Evolutionary conservation across 2,329 filamentous ascomycete genomes (phyloP).

Genomic region (Sporothrix variecibatus): DNA sequence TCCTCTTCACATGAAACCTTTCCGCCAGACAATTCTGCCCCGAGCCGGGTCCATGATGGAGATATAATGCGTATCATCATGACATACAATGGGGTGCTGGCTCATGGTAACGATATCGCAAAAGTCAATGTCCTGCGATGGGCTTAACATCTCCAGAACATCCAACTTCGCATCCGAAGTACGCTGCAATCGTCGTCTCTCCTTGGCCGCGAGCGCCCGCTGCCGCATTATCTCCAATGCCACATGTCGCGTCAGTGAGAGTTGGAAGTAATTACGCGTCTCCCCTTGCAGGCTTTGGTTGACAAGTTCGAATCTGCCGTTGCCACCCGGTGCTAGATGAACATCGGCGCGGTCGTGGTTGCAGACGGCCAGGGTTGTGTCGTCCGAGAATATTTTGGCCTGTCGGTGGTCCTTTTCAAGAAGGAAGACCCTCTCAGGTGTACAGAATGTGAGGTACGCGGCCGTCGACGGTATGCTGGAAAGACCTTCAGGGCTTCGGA

Average conservation of each 20-base stretch:
- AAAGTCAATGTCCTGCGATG: not conserved
- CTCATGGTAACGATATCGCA: not conserved
- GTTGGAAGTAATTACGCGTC: not conserved
- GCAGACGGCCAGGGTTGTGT: not conserved
- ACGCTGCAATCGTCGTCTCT: not conserved
- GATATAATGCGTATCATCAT: not conserved
- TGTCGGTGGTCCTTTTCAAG: not conserved
- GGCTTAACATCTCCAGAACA: not conserved
- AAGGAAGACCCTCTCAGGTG: not conserved
- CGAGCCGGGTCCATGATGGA: not conserved
- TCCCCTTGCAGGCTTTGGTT: not conserved
- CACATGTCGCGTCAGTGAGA: not conserved
- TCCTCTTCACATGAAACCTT: not conserved
- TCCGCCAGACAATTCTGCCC: not conserved
- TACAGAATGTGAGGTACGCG: constrained; percentile 39
- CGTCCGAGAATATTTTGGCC: not conserved
- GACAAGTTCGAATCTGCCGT: not conserved
- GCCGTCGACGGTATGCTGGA: constrained; percentile 34
- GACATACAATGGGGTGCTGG: not conserved
- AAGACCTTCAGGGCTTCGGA: constrained; percentile 28
- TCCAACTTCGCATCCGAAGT: not conserved
- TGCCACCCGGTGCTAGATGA: not conserved
- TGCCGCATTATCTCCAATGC: not conserved
- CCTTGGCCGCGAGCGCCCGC: not conserved
- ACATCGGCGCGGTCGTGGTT: not conserved